Evolutionary conservation across 2,329 filamentous ascomycete species (phyloP).

Genomic region (Alternaria infectoria): DNA sequence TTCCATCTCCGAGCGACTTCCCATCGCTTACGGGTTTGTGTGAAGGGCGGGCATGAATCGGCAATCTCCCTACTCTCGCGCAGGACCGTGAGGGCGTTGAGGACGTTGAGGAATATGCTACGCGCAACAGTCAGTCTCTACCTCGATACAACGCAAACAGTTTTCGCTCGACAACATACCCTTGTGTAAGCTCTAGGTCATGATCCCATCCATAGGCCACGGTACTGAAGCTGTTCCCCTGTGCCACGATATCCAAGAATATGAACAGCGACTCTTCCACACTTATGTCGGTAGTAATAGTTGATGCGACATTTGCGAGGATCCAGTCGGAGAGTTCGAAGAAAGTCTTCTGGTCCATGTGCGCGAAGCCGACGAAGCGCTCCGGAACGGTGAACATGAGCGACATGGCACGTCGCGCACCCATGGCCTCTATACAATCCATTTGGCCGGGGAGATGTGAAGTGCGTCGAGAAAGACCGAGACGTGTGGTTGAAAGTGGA

Average conservation of each 20-base stretch:
- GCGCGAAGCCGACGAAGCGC: constrained; percentile 46
- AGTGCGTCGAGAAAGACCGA: neutral
- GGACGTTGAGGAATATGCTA: constrained; percentile 45
- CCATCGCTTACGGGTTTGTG: constrained; percentile 40
- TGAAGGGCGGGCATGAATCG: constrained; percentile 41
- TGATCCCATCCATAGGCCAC: constrained; percentile 45
- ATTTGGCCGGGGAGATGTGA: constrained; percentile 5
- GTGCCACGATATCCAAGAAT: constrained; percentile 47
- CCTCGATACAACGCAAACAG: neutral
- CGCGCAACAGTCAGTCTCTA: constrained; percentile 16
- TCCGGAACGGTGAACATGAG: constrained; percentile 46
- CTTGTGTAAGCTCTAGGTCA: constrained; percentile 44
- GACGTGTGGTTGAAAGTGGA: neutral
- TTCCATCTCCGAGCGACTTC: constrained; percentile 39
- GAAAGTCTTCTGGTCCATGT: constrained; percentile 48
- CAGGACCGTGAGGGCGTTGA: constrained; percentile 42
- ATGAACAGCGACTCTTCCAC: constrained; percentile 48
- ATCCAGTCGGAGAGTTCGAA: constrained; percentile 49
- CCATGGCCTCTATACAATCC: constrained; percentile 27
- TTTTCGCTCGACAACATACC: constrained; percentile 28
- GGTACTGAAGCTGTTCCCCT: constrained; percentile 43
- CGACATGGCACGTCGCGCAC: constrained; percentile 37
- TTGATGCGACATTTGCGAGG: constrained; percentile 40
- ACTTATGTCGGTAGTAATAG: constrained; percentile 39
- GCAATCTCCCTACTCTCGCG: constrained; percentile 41